Percentiles rank a stretch among this genome's conserved stretches.
Conservation (phyloP, 257 asterid species). For the Striga asiatica region DNA sequence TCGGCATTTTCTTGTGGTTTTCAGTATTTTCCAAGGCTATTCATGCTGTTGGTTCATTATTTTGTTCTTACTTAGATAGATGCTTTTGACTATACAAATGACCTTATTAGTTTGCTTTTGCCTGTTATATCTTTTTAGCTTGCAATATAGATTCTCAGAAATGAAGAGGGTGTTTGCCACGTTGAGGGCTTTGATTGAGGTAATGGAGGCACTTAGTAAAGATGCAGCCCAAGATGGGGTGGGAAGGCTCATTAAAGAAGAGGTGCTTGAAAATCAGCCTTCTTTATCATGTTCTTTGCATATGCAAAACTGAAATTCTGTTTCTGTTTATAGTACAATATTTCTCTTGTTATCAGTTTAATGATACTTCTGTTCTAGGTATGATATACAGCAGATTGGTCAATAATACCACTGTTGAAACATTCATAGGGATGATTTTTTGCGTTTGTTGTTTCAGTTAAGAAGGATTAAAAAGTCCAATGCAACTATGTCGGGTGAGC, state of each 20-base stretch:
- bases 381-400: not conserved
- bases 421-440: slow-evolving; percentile 14
- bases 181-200: slow-evolving; percentile 90
- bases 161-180: slow-evolving; percentile 72
- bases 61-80: slow-evolving; percentile 4
- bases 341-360: slow-evolving; percentile 9
- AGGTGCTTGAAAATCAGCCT: slow-evolving; percentile 42
- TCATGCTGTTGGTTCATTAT: slow-evolving; percentile 8
- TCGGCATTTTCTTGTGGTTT: not conserved
- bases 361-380: slow-evolving; percentile 5
- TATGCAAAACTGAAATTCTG: not conserved
- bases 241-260: slow-evolving; percentile 68
- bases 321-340: slow-evolving; percentile 1
- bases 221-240: slow-evolving; percentile 71
- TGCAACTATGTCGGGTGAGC: slow-evolving; percentile 63
- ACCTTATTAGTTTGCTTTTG: slow-evolving; percentile 19
- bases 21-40: not conserved
- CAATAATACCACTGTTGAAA: slow-evolving; percentile 1
- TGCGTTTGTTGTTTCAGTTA: slow-evolving; percentile 41
- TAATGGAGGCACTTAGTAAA: slow-evolving; percentile 80
- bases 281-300: slow-evolving; percentile 9
- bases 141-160: slow-evolving; percentile 52
- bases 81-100: slow-evolving; percentile 3
- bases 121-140: slow-evolving; percentile 32
- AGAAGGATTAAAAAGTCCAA: slow-evolving; percentile 72